Base-by-base conservation (phyloP, 129 eudicot genomes). In the Dittrichia graveolens region DNA sequence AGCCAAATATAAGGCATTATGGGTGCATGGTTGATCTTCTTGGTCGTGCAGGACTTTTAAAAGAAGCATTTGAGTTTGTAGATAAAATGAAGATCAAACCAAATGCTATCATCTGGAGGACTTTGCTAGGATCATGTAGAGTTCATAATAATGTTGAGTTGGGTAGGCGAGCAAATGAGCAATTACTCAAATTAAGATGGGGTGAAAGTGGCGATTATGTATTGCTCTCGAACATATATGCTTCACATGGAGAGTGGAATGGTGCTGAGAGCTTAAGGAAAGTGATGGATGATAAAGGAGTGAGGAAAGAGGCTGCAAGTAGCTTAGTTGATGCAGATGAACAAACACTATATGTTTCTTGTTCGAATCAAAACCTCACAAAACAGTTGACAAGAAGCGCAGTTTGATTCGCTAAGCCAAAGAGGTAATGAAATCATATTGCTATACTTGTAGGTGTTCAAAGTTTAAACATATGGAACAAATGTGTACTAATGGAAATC, bases 21-120 rank as follows among this genome's bases (percentile, higher is more conserved):
- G 95, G 95, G 66, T 91, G 95, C 78, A 83, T 91, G 92, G 97
- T 91, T 38, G 97, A 91, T 84, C 65, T 90, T 77, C 80, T 87
- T 63, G 95, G 95, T 6, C 92, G 95, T 57, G 92, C 91, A 15
- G 95, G 95, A 43, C 67, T 85, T 39, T 56, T 91, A 62, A 53
- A 73, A 42, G 95, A 91, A 74, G 92, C 97, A 0, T 85, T 84
- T 80, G 83, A 68, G 5, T 88, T 91, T 61, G 78, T 88, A 10
- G 73, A 78, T 15, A 11, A 50, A 14, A 88, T 88, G 97, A 71
- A 83, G 75, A 76, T 85, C 7, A 72, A 91, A 54, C 95, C 91
- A 2, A 88, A 91, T 82, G 88, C 78, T 13, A 76, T 85, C 54
- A 79, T 91, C 37, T 91, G 97, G 95, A 85, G 97, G 71, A 88